These are phyloP conservation scores for Pezicula rhizophila DNA, from an alignment of 2,329 filamentous ascomycete genomes.

Conservation along the genomic window DNA sequence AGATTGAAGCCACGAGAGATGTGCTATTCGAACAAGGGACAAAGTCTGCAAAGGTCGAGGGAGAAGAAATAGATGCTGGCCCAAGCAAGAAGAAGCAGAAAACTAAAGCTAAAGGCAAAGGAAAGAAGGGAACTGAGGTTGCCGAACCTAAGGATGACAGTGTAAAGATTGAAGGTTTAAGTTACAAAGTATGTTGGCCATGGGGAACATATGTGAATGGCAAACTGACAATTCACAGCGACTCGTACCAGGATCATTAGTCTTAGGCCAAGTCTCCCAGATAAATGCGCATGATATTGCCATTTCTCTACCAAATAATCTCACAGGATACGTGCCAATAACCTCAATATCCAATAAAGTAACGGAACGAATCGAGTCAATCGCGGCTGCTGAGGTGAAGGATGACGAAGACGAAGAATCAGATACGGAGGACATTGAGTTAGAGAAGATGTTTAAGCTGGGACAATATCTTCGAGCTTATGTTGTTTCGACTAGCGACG, in stretches of 20 bases:
- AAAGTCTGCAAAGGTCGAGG: slow-evolving; percentile 37
- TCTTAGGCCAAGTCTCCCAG: slow-evolving; percentile 79
- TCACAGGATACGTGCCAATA: slow-evolving; percentile 82
- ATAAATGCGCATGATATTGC: slow-evolving; percentile 76
- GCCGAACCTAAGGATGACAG: slow-evolving; percentile 41
- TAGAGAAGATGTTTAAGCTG: slow-evolving; percentile 68
- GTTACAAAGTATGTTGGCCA: slow-evolving; percentile 65
- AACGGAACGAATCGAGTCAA: slow-evolving; percentile 66
- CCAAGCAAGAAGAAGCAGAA: slow-evolving; percentile 46
- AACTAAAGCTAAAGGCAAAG: slow-evolving; percentile 46
- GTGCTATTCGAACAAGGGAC: slow-evolving; percentile 74
- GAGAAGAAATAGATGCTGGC: slow-evolving; percentile 20
- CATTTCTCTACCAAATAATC: slow-evolving; percentile 84
- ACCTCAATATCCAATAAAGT: slow-evolving; percentile 84
- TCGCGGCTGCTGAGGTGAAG: slow-evolving; percentile 53
- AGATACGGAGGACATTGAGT: slow-evolving; percentile 56
- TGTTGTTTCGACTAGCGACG: slow-evolving; percentile 72
- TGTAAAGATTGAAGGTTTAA: slow-evolving; percentile 78
- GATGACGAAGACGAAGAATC: slow-evolving; percentile 50
- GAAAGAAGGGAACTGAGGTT: slow-evolving; percentile 44
- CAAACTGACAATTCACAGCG: slow-evolving; percentile 49
- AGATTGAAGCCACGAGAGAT: slow-evolving; percentile 86
- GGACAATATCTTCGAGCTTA: slow-evolving; percentile 86
- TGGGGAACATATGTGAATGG: slow-evolving; percentile 4
- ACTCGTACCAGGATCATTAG: slow-evolving; percentile 75